Evolutionary conservation across 2,329 filamentous ascomycete species (phyloP), one percentile per base, ranked within the genome.

Genomic region (Ceratocystis cubensis): DNA sequence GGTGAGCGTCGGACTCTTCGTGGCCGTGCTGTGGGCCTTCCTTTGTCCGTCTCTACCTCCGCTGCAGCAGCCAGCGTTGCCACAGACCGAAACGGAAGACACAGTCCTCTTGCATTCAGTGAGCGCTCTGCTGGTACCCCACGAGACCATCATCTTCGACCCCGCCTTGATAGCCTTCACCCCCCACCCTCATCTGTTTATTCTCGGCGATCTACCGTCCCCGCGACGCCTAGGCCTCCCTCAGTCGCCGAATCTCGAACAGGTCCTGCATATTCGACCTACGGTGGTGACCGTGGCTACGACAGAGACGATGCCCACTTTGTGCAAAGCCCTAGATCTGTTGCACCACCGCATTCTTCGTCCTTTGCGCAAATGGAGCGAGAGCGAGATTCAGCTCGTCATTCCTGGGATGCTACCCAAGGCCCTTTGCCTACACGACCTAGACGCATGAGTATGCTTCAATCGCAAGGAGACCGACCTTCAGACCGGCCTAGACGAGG

Each of bases 1-100:
- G 67, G 64, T 45, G 64, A 66, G 44, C 61, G 67, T 30, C 67
- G 67, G 20, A 53, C 61, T 45, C 64, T 66, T 33, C 66, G 66
- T 37, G 66, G 66, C 57, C 63, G 63, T 46, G 25, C 45, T 41
- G 66, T 7, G 50, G 62, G 61, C 30, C 44, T 61, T 33, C 56
- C 63, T 41, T 57, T 41, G 25, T 67, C 63, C 13, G 53, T 57
- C 41, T 65, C 57, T 48, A 57, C 37, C 45, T 48, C 63, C 25
- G 30, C 46, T 37, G 56, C 48, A 48, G 25, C 37, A 13, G 30
- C 33, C 7, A 44, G 53, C n/a, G 30, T 57, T 30, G 37, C 25
- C 15, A n/a, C 48, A 20, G 50, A 65, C 13, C 50, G 64, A 20
- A 61, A 20, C 20, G 65, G 61, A 6, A 30, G 65, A 5, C 65